Percentiles rank a stretch among this genome's conserved stretches.
Conservation (phyloP, 176 grass and related monocot species). For the Pontederia paniculata region DNA sequence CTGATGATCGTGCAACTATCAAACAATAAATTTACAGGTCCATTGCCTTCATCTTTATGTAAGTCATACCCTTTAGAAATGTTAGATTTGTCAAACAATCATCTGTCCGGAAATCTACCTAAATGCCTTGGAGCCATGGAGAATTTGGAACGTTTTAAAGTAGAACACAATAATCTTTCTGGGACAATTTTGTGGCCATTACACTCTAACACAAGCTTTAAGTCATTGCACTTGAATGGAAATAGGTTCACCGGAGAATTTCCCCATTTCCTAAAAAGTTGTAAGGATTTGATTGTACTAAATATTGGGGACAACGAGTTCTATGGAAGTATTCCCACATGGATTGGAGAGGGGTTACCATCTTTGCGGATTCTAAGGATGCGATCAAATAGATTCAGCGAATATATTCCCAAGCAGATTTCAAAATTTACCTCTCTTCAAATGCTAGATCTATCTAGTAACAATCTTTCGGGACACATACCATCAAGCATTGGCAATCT, state of each 20-base stretch:
- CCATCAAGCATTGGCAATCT: conserved; percentile 1
- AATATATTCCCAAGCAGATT: background rate
- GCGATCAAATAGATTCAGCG: background rate
- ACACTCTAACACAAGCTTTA: background rate
- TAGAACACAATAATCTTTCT: background rate
- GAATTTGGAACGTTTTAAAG: background rate
- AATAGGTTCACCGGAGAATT: conserved; percentile 9
- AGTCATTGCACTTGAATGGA: background rate
- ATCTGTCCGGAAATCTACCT: conserved; percentile 17
- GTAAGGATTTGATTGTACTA: background rate
- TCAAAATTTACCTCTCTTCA: conserved; percentile 7
- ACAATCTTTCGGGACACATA: background rate
- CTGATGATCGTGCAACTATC: conserved; percentile 7
- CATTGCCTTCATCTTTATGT: conserved; percentile 17
- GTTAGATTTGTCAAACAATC: conserved; percentile 25
- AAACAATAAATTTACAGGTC: conserved; percentile 20
- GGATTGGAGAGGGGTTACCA: conserved; percentile 16
- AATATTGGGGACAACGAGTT: conserved; percentile 12
- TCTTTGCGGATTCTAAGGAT: conserved; percentile 11
- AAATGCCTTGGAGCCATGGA: conserved; percentile 9
- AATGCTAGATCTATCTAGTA: conserved; percentile 19
- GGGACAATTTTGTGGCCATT: background rate
- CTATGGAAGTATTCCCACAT: conserved; percentile 20
- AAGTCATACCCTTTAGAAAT: background rate
- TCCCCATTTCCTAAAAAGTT: conserved; percentile 8